Evolutionary conservation across 192 early-diverging fungal species (phyloP), one percentile per base, ranked within the genome.

Genomic region (Umbelopsis vinacea): DNA sequence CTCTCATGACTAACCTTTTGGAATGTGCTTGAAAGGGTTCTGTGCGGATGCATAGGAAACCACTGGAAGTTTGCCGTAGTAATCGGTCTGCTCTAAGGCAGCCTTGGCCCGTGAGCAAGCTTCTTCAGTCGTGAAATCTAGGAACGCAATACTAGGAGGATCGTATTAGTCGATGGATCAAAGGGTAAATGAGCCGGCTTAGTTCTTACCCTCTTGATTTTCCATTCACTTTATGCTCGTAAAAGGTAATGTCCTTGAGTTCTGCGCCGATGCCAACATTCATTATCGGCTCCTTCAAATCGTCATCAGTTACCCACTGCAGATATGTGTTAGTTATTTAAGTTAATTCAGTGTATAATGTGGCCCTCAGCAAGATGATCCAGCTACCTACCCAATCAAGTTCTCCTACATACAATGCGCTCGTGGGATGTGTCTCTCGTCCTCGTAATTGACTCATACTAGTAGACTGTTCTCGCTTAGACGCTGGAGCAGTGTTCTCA

Each of bases 221-320:
- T 45, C 88, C 88, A 67, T 89, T 89, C 9, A 86, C 81, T 79
- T 89, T 89, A 70, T 86, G 84, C 54, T 89, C 88, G 60, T 84
- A 81, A 55, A 89, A 89, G 23, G 85, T 83, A 17, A 87, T 66
- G 21, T 88, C 85, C 15, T 76, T 73, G n/a, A 89, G 52, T 26
- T 88, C 78, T 26, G 76, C 72, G 10, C 71, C 73, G n/a, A 88
- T 77, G 14, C 85, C 85, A 38, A 84, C 78, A 47, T 89, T 81
- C 33, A 70, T 63, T 5, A 80, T 74, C 22, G 84, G 69, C 38
- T 46, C 47, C 24, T 80, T 81, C 26, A 89, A 74, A 45, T 89
- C 82, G 40, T 81, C 81, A 57, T 89, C 88, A 11, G 83, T 86
- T 2, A 86, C 89, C 75, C 83, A 89, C 88, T 89, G 15, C 46